Evolutionary conservation across 2,329 filamentous ascomycete genomes (phyloP).

Genomic region (Verticillium albo-atrum): DNA sequence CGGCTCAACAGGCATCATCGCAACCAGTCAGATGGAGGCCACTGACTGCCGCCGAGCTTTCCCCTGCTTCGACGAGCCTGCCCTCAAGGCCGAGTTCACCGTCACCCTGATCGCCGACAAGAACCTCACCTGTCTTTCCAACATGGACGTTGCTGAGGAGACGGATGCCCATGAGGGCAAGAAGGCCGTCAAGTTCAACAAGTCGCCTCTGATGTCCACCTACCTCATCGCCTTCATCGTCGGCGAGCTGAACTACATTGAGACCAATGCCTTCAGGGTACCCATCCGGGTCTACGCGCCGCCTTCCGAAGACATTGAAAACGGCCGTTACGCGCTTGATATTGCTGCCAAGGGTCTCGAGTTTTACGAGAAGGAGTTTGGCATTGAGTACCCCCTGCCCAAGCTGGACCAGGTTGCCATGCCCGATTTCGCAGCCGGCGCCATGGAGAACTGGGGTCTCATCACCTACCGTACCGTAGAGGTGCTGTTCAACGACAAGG

Average conservation of each 20-base stretch:
- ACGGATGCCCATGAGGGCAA: constrained; percentile 41
- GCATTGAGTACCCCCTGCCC: constrained; percentile 77
- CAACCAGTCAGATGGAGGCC: constrained; percentile 93
- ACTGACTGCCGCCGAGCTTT: constrained; percentile 91
- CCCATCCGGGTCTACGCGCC: constrained; percentile 94
- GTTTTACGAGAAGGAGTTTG: constrained; percentile 95
- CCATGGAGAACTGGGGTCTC: constrained; percentile 88
- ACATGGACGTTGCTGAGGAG: constrained; percentile 90
- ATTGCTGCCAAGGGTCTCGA: constrained; percentile 84
- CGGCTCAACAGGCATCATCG: constrained; percentile 76
- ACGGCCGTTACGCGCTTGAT: constrained; percentile 85
- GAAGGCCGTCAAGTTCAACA: constrained; percentile 89
- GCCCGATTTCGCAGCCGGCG: constrained; percentile 90
- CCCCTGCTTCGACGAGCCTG: constrained; percentile 94
- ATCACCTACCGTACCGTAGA: constrained; percentile 94
- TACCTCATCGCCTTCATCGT: constrained; percentile 94
- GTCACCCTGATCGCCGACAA: constrained; percentile 89
- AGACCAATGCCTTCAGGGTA: constrained; percentile 86
- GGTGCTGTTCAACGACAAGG: constrained; percentile 86
- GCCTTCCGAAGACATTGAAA: constrained; percentile 82
- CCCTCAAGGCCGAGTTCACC: constrained; percentile 88
- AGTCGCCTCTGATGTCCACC: constrained; percentile 90
- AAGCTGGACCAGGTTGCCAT: constrained; percentile 98
- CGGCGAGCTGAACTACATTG: constrained; percentile 89
- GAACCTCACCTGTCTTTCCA: constrained; percentile 85